Percentiles rank a stretch among this genome's conserved stretches.
Conservation (phyloP, 805 yeast species). For the Candida chilensis region DNA sequence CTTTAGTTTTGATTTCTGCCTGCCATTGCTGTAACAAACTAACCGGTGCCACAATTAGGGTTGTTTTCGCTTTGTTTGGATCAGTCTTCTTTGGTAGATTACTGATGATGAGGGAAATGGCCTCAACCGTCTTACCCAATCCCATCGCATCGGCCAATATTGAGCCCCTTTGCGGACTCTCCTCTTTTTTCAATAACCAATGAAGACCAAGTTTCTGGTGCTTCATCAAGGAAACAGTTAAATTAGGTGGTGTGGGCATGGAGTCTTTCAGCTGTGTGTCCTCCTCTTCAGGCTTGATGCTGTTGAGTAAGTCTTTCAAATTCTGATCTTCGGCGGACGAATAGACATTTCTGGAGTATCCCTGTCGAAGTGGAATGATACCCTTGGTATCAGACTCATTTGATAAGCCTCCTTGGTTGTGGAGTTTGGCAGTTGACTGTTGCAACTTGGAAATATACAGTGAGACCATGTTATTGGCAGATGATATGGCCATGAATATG, state of each 20-base stretch:
- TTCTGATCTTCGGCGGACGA: slow-evolving; percentile 9
- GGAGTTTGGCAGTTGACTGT: too few species aligned
- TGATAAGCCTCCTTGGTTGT: too few species aligned
- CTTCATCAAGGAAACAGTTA: slow-evolving; percentile 23
- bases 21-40: slow-evolving; percentile 33
- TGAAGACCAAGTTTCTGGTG: slow-evolving; percentile 32
- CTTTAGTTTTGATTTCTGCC: slow-evolving; percentile 25
- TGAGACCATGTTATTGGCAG: too few species aligned
- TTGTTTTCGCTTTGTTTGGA: slow-evolving; percentile 21
- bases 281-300: slow-evolving; percentile 19
- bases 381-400: too few species aligned
- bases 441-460: too few species aligned
- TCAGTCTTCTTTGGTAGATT: slow-evolving; percentile 11
- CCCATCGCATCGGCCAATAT: slow-evolving; percentile 39
- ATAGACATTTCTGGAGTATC: not conserved
- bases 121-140: slow-evolving; percentile 32
- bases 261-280: slow-evolving; percentile 22
- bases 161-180: slow-evolving; percentile 23
- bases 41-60: slow-evolving; percentile 31
- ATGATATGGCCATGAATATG: too few species aligned
- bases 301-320: slow-evolving; percentile 17
- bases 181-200: slow-evolving; percentile 29
- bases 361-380: not conserved
- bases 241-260: slow-evolving; percentile 22
- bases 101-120: slow-evolving; percentile 27